phyloP scores from a whole-genome alignment of 2,329 filamentous ascomycete species.

The Pseudocercospora vitis region DNA sequence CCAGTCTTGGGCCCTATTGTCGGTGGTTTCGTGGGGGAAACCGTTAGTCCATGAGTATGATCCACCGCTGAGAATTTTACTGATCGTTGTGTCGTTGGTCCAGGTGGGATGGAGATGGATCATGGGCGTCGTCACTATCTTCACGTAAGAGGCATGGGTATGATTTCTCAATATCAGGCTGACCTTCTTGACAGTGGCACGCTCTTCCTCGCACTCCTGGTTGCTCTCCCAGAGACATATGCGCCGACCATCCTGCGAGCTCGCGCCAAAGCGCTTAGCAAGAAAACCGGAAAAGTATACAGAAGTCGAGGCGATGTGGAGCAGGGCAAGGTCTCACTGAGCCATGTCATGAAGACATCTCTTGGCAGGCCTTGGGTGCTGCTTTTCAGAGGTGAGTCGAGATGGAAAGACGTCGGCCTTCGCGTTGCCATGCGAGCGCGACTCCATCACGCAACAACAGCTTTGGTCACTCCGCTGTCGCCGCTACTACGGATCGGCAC shows the following conservation, averaged over 20 bases:
- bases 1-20: slow-evolving; percentile 61
- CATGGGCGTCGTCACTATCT: slow-evolving; percentile 57
- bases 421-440: too few species aligned
- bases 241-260: slow-evolving; percentile 55
- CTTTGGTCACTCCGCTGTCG: too few species aligned
- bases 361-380: slow-evolving; percentile 66
- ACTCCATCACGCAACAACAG: too few species aligned
- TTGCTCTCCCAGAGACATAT: slow-evolving; percentile 60
- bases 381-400: slow-evolving; percentile 63
- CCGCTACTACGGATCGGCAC: too few species aligned
- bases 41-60: too few species aligned
- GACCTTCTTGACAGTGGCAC: slow-evolving; percentile 46
- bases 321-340: slow-evolving; percentile 36
- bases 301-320: slow-evolving; percentile 45
- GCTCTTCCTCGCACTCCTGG: slow-evolving; percentile 55
- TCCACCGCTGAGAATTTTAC: too few species aligned
- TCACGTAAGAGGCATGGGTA: too few species aligned
- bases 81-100: not conserved
- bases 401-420: too few species aligned
- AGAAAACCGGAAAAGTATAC: slow-evolving; percentile 52
- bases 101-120: slow-evolving; percentile 66
- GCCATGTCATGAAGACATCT: slow-evolving; percentile 51
- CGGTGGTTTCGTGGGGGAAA: slow-evolving; percentile 57
- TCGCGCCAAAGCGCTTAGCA: slow-evolving; percentile 51
- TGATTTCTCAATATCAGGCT: too few species aligned